These are phyloP conservation scores for Pichia sp. DNA, from an alignment of 1,139 yeast species.

Conservation along the genomic window DNA sequence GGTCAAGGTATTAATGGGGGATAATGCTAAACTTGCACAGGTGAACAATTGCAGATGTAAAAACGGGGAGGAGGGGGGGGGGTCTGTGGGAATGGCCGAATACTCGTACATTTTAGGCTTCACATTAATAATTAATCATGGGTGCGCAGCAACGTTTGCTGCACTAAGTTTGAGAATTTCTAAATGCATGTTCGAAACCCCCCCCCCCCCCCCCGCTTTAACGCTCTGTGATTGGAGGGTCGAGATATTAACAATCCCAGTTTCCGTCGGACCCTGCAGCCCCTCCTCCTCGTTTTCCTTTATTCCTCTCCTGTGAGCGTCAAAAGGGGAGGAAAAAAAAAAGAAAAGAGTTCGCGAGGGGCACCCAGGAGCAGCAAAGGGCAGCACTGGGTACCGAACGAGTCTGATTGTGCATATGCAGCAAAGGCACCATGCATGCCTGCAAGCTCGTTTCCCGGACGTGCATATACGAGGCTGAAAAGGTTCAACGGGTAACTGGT, in stretches of 20 bases:
- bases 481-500: not conserved
- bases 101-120: not conserved
- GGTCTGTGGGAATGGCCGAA: not conserved
- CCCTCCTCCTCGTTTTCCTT: not conserved
- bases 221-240: not conserved
- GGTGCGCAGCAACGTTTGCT: not conserved
- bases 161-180: not conserved
- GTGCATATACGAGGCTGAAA: not conserved
- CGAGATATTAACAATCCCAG: not conserved
- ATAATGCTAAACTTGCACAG: not conserved
- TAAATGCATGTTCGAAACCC: not conserved
- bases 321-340: not conserved
- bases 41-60: not conserved
- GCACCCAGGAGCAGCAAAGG: not conserved
- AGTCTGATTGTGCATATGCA: not conserved
- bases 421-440: not conserved
- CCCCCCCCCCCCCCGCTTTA: not conserved
- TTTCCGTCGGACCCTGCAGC: not conserved
- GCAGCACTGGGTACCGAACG: not conserved
- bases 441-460: not conserved
- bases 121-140: not conserved
- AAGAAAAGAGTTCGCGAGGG: not conserved
- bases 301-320: not conserved
- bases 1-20: not conserved
- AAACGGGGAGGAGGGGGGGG: not conserved